Evolutionary conservation across 805 yeast genomes (phyloP), one percentile per base, ranked within the genome.

Genomic region (Metschnikowia dekortorum): DNA sequence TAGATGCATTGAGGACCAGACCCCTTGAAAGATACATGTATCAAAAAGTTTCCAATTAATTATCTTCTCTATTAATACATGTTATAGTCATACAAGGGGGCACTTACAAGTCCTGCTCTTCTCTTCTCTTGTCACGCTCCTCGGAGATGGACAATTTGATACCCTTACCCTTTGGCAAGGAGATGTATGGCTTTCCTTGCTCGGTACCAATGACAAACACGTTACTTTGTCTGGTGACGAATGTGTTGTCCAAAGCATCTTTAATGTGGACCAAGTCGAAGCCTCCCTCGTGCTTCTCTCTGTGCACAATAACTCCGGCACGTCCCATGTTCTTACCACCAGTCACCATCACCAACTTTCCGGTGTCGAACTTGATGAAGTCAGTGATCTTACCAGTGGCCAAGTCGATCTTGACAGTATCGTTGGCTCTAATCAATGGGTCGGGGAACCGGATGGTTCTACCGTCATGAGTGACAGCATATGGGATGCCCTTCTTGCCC

Each of bases 401-500:
- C 70, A 92, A 82, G 80, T 92, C 96, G 72, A 92, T 80, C 85
- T 91, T 91, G 73, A 92, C 96, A 66, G 98, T 88, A 82, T 92
- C 99, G 84, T 94, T 91, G 71, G 89, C 90, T 81, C 82, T 92
- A 85, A 92, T 84, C 66, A 79, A 76, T 79, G 99, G 99, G 75
- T 92, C 98, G 76, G 98, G 98, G 89, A 91, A 92, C 80, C 98
- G 91, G 83, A 92, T 80, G 73, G 99, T 92, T 85, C 99, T 91
- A 79, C 99, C 98, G 74, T 92, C 99, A 85, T 92, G 99, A 73
- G 99, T 92, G 65, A 92, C 98, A 71, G 88, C 86, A 87, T 89
- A 92, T 72, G 99, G 99, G 69, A 92, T 83, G 73, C 96, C 96
- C 81, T 84, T 89, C 88, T 92, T 94, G 78, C 99, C 98, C 74